Evolutionary conservation across 1,284 basidiomycete genomes (phyloP), one percentile per base, ranked within the genome.

Genomic region (Leccinum subrobustum): DNA sequence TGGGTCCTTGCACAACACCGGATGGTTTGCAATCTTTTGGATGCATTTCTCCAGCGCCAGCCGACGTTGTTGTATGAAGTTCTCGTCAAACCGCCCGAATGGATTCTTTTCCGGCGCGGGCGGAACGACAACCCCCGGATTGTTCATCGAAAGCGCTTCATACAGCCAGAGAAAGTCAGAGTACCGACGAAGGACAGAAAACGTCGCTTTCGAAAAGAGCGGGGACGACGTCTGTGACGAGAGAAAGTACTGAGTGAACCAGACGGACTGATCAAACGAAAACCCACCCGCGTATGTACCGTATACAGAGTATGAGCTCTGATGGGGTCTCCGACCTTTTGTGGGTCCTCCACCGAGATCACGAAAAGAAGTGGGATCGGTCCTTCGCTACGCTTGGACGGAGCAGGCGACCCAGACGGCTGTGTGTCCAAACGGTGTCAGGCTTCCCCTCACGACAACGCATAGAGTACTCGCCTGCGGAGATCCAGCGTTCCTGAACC

Each of bases 51-150:
- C 91, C n/a, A 98, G 80, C 1, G 88, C 93, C 23, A 85, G 70
- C 20, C 95, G 83, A 3, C 96, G 84, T 60, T 92, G 91, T 64
- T 92, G 88, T 52, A 98, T 86, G 67, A 98, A 98, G 31, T 88
- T 85, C 52, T 92, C 87, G 66, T 93, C 90, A 75, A 98, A 98
- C 18, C 96, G 84, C 5, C 91, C 93, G 68, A 97, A 93, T 0
- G 93, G 80, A 65, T 92, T 95, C 81, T 99, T 99, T 75, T 96
- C 96, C 0, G 96, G 96, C 1, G 93, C 92, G 0, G 96, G 96
- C 4, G 96, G 97, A 0, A 99, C 93, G 25, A 27, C 25, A 27
- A 27, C 25, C 25, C 1, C 25, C 25, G 27, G 27, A 27, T 27
- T 27, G 27, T 27, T 27, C 27, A 27, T 27, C 0, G 27, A 27